A percentile compares a stretch with the other conserved stretches of the same genome.
These are phyloP conservation scores for Entomortierella parvispora DNA, from an alignment of 192 early-diverging fungal species.

Conservation along the genomic window DNA sequence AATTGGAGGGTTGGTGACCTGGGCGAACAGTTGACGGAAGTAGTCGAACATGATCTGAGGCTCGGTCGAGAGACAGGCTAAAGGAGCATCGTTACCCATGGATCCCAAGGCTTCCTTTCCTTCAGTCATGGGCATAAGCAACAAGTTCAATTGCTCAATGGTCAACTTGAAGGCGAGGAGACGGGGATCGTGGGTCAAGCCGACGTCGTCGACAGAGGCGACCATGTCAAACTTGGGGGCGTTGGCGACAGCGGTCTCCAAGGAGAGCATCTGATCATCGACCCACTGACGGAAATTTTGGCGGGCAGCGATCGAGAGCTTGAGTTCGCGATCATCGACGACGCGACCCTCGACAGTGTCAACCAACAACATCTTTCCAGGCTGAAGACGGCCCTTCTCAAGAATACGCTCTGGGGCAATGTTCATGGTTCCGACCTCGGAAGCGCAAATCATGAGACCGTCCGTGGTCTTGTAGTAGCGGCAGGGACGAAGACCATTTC, in stretches of 20 bases:
- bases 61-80: slow-evolving; percentile 90
- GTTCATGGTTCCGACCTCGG: slow-evolving; percentile 92
- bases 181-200: slow-evolving; percentile 81
- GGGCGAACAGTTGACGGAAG: slow-evolving; percentile 97
- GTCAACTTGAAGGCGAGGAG: slow-evolving; percentile 91
- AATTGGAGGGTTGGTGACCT: slow-evolving; percentile 98
- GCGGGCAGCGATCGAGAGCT: slow-evolving; percentile 75
- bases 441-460: slow-evolving; percentile 97
- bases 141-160: slow-evolving; percentile 90
- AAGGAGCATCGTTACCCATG: slow-evolving; percentile 97
- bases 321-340: slow-evolving; percentile 92
- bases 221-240: slow-evolving; percentile 45
- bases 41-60: slow-evolving; percentile 96
- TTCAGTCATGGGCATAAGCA: slow-evolving; percentile 89
- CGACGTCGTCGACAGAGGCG: slow-evolving; percentile 63
- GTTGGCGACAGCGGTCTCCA: slow-evolving; percentile 68
- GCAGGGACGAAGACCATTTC: slow-evolving; percentile 98
- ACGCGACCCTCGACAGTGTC: slow-evolving; percentile 91
- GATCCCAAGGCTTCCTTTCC: slow-evolving; percentile 98
- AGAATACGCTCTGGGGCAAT: slow-evolving; percentile 84
- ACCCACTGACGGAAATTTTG: slow-evolving; percentile 90
- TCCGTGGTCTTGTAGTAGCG: slow-evolving; percentile 94
- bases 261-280: slow-evolving; percentile 79
- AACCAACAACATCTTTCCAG: slow-evolving; percentile 97
- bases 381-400: slow-evolving; percentile 93